Base-by-base conservation (phyloP, 1,284 basidiomycete genomes). In the Austroboletus niveus region DNA sequence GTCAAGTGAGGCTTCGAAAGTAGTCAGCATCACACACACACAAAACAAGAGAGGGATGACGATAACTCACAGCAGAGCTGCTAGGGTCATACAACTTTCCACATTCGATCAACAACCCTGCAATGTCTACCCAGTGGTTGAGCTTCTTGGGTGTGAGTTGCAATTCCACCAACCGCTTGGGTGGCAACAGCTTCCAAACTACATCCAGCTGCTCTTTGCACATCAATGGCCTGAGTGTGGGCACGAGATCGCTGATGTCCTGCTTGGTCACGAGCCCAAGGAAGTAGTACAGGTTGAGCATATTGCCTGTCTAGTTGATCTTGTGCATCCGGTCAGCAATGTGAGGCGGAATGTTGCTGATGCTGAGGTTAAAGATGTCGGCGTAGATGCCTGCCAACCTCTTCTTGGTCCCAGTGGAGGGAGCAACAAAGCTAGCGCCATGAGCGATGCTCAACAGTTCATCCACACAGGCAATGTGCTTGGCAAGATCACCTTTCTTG, bases 321-420 rank as follows among this genome's bases (percentile, higher is more conserved):
- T 77, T 72, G 49, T 67, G 64, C 71, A 76, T 71, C 29, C 72
- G 69, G 38, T 69, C 68, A n/a, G 72, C 68, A 49, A 77, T 74
- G 56, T 73, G 58, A 1, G 75, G 75, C 1, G 75, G 75, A 11
- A 77, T 65, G 53, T 76, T 75, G 58, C 30, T 47, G 1, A 50
- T 31, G 1, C 27, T 40, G 17, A 57, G 34, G 29, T 57, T 62
- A 51, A 70, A 67, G 31, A 17, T 17, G 17, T 17, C 17, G 1
- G 17, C 1, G 17, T 17, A 17, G 17, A 17, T 17, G 17, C 17
- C 65, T 69, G 4, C 53, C 45, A 66, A 32, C 2, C 40, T 56
- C 42, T 62, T 66, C 45, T 66, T 66, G 0, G 64, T 62, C 42
- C 72, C 51, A 0, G 56, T 69, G n/a, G 50, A 53, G 12, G 62